Percentiles rank a stretch among this genome's conserved stretches.
Evolutionary conservation across 73 alveolate genomes (phyloP).

Genomic region (Effrenium voratum): DNA sequence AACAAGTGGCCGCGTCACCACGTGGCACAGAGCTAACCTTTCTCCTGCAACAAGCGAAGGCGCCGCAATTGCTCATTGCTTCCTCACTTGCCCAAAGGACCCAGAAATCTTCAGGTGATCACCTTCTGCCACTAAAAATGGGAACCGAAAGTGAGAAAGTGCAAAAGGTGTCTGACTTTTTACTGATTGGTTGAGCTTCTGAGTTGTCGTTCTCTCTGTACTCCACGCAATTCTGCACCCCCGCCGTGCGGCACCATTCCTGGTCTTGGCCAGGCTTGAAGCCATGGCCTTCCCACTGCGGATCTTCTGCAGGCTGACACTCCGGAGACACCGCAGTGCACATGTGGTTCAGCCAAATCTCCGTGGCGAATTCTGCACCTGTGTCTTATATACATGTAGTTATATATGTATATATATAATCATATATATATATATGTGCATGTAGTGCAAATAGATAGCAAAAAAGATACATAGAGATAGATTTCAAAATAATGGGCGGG

Average conservation of each 20-base stretch:
- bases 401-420: too few species aligned
- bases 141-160: too few species aligned
- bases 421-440: too few species aligned
- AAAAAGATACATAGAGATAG: too few species aligned
- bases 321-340: constrained; percentile 30
- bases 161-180: too few species aligned
- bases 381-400: too few species aligned
- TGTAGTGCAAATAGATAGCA: too few species aligned
- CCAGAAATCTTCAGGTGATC: too few species aligned
- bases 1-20: constrained; percentile 19
- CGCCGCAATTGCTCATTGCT: constrained; percentile 56
- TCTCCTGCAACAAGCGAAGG: constrained; percentile 46
- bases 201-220: constrained; percentile 57
- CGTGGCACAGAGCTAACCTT: constrained; percentile 27
- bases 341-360: constrained; percentile 24
- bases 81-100: too few species aligned
- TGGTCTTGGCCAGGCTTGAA: constrained; percentile 38
- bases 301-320: constrained; percentile 41
- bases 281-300: constrained; percentile 58
- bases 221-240: constrained; percentile 38
- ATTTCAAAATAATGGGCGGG: too few species aligned
- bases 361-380: constrained; percentile 35
- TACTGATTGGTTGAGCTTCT: too few species aligned
- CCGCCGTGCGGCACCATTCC: constrained; percentile 62
- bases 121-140: too few species aligned